Evolutionary conservation across 306 rosid species (phyloP), one percentile per base, ranked within the genome.

Genomic region (Rosa lucieae): DNA sequence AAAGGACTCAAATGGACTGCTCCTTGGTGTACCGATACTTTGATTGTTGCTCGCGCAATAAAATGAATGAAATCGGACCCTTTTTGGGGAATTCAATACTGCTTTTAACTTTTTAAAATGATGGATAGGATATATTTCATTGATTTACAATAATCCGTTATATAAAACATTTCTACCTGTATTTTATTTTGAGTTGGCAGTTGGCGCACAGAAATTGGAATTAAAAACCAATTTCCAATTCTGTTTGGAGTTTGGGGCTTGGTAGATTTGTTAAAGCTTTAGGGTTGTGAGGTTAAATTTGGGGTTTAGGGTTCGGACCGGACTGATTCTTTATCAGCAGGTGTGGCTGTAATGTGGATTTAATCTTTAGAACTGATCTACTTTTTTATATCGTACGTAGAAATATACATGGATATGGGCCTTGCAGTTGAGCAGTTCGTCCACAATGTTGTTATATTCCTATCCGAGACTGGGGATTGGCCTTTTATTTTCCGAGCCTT

Each of bases 61-160:
- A 67, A 52, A 68, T 47, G 74, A 80, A 79, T 73, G 77, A 80
- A 76, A 79, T 77, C 85, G 61, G 71, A 73, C 78, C 83, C 21
- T 8, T 70, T 55, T 44, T 8, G 55, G 39, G 53, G 32, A 10
- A 56, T 74, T 74, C 63, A 59, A 73, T 73, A 46, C 44, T 18
- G 74, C 32, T 67, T 52, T 76, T 23, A 58, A 84, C 70, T 51
- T 47, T n/a, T 35, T 35, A 67, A 67, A 76, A 37, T 61, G 40
- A 8, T 10, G 20, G 42, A 10, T 46, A 21, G 76, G 82, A 49
- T 49, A 69, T 63, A 49, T 76, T 78, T 48, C 55, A 78, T 78
- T 58, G 51, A 52, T 85, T 84, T 62, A 70, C 67, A 71, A 47
- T 10, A 58, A 26, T 10, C 35, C 6, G 15, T 21, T 42, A 18